Base-by-base conservation (phyloP, 2,329 filamentous ascomycete species). In the Penicillium paneum region DNA sequence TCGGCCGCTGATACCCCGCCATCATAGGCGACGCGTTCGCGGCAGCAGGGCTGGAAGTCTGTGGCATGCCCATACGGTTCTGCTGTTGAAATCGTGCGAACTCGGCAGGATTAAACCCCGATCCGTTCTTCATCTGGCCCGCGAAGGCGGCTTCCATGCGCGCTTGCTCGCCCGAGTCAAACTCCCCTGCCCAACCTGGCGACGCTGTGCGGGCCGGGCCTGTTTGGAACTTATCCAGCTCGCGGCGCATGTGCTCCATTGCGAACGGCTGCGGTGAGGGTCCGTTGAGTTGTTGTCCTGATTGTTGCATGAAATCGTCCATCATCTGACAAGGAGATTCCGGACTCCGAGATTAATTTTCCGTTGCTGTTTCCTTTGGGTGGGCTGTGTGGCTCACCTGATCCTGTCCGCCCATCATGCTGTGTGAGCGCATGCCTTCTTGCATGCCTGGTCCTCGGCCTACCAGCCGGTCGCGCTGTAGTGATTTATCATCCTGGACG, bases 401-500 rank as follows among this genome's bases (percentile, higher is more conserved):
- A 71, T 95, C 90, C 64, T 91, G 89, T 44, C 84, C 84, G 39
- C 82, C 83, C 66, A 84, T 84, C 70, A 85, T 84, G 54, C 81
- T 82, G 64, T 83, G 82, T 71, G 84, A 92, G 60, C 91, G 83
- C 79, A 96, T 92, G 66, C 89, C 84, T 70, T 89, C 88, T 67
- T 89, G 81, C 67, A 88, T 79, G 8, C 83, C 86, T 40, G 89
- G 87, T 0, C 85, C 86, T 62, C 87, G 81, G 59, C 90, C 90
- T 56, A 90, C 86, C 58, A 97, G 80, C 56, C 94, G 85, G 74
- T 99, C 94, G 67, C 92, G 83, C 77, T 97, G 94, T 54, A 97
- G 79, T 54, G 90, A 94, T 77, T 92, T 96, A 79, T 99, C 94
- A 81, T 96, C 91, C 71, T 95, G 90, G 54, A 94, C 90, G 75